Evolutionary conservation across 2,329 filamentous ascomycete genomes (phyloP), one percentile per base, ranked within the genome.

Genomic region (Penicillium brasilianum): DNA sequence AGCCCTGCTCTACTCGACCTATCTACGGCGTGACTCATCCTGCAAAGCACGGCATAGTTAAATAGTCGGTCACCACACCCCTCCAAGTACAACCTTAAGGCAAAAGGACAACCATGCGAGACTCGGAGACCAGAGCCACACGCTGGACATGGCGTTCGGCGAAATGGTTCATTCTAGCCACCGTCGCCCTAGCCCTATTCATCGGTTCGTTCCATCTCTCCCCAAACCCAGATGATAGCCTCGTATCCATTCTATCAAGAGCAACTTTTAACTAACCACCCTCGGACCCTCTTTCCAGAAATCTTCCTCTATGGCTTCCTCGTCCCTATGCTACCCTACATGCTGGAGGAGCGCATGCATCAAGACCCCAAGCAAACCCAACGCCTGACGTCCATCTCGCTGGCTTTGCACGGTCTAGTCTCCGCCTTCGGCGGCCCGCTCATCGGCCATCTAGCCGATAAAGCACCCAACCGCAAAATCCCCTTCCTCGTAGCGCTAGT

Each of bases 231-330:
- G n/a, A 32, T 18, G n/a, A 49, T 16, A 28, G 13, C 46, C 30
- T n/a, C 48, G 1, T n/a, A 36, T 36, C 30, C 20, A 22, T 13
- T 28, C 25, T n/a, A 28, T 28, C 30, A 20, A 13, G 22, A 16
- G 16, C n/a, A n/a, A n/a, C n/a, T n/a, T 18, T 18, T 20, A 3
- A n/a, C 48, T 50, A 50, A 50, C 48, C 30, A 32, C 48, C 20
- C 7, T 4, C 2, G 2, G 2, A 46, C 10, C 18, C n/a, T 0
- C 3, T n/a, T 28, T 9, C n/a, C 36, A 74, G 73, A 76, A 60
- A 68, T 66, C 8, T 71, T 76, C 37, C 70, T 76, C n/a, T 76
- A 71, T 63, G 68, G 67, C 48, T 75, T 75, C 46, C 53, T 75
- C 10, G 71, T 75, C 5, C 74, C 74, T 8, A 74, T 76, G 37